Evolutionary conservation across 768 basidiomycete species (phyloP).

Genomic region (Rossbeevera mucosa): DNA sequence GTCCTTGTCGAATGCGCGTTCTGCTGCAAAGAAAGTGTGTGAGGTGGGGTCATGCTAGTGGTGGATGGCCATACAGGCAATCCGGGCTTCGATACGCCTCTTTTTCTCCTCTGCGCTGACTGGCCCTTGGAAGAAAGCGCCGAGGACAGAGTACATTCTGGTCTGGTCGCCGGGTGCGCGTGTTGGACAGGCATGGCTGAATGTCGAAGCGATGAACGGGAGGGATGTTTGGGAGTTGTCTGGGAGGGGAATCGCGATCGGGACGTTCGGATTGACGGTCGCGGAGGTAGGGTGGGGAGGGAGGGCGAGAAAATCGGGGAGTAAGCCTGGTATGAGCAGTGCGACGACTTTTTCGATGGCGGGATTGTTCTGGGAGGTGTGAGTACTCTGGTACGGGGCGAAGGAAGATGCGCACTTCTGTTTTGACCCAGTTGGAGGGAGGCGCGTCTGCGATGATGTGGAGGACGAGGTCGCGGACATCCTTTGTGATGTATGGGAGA

Average conservation of each 20-base stretch:
- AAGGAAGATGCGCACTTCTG: constrained; percentile 53
- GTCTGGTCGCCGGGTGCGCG: constrained; percentile 86
- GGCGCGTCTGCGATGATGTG: constrained; percentile 79
- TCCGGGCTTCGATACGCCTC: constrained; percentile 46
- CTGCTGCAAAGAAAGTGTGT: constrained; percentile 38
- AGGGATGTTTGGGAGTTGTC: constrained; percentile 35
- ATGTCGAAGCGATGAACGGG: constrained; percentile 71
- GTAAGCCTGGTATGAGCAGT: constrained; percentile 83
- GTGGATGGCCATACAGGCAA: constrained; percentile 29
- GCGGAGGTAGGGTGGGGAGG: constrained; percentile 69
- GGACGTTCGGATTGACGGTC: constrained; percentile 52
- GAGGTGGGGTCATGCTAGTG: background rate
- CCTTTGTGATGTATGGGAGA: constrained; percentile 42
- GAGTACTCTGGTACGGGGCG: background rate
- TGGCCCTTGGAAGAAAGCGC: constrained; percentile 77
- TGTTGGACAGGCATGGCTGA: constrained; percentile 91
- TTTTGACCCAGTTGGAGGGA: constrained; percentile 81
- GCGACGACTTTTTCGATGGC: constrained; percentile 75
- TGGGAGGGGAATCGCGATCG: constrained; percentile 43
- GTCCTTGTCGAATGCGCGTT: constrained; percentile 55
- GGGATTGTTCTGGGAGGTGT: constrained; percentile 54
- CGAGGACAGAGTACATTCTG: constrained; percentile 81
- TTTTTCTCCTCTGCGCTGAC: constrained; percentile 79
- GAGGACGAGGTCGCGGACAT: constrained; percentile 80
- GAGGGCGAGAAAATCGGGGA: constrained; percentile 65